Percentiles rank a stretch among this genome's conserved stretches.
Conservation (phyloP, 2,329 filamentous ascomycete species). For the Apiospora aurea region DNA sequence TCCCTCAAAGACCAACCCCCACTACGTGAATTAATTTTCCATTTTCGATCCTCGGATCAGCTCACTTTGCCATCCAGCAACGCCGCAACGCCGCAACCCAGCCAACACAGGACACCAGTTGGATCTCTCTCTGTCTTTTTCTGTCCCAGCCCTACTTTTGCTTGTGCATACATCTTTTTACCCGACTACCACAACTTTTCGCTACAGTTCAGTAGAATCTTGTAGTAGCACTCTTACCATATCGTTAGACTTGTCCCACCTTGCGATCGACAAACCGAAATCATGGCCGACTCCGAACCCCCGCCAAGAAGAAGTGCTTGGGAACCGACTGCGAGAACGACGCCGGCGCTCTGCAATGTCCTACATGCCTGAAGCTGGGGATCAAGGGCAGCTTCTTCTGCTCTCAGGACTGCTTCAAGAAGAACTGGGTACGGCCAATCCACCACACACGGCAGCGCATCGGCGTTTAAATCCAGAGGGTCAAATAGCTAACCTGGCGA, state of each 20-base stretch:
- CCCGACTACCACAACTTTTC: background rate
- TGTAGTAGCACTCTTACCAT: background rate
- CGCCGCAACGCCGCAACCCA: conserved; percentile 9
- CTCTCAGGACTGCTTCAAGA: conserved; percentile 98
- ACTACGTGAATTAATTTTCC: conserved; percentile 17
- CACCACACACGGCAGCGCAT: background rate
- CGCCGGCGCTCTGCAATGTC: conserved; percentile 87
- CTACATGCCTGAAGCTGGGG: conserved; percentile 89
- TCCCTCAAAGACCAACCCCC: conserved; percentile 4
- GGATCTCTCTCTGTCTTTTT: background rate
- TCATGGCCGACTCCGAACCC: conserved; percentile 57
- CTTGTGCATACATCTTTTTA: background rate
- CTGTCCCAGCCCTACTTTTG: background rate
- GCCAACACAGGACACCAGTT: background rate
- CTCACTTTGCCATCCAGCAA: conserved; percentile 8
- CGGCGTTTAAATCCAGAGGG: conserved; percentile 21
- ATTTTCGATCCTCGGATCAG: conserved; percentile 14
- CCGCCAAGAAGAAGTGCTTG: conserved; percentile 73
- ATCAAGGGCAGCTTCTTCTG: conserved; percentile 94
- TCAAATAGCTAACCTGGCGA: conserved; percentile 27
- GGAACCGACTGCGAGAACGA: conserved; percentile 87
- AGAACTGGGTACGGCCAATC: conserved; percentile 81
- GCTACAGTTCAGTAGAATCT: background rate
- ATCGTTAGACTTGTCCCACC: background rate
- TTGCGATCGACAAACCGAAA: conserved; percentile 18